These are phyloP conservation scores for Pyrenophora tritici-repentis DNA, from an alignment of 2,329 filamentous ascomycete species.

Conservation along the genomic window DNA sequence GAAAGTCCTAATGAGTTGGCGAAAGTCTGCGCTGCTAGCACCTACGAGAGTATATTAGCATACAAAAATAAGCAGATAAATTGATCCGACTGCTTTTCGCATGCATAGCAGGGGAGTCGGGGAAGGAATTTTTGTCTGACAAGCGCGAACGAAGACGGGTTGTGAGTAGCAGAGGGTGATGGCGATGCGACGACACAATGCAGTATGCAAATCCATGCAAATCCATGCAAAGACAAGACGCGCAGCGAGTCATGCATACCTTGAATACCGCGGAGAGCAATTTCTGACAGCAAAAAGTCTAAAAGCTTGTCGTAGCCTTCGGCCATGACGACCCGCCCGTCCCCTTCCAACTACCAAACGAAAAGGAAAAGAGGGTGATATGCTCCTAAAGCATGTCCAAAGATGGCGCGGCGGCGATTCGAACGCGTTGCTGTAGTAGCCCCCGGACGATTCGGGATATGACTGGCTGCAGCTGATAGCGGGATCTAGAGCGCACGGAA, in stretches of 20 bases:
- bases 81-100: too few relatives aligned
- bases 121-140: too few relatives aligned
- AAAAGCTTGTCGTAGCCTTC: constrained; percentile 61
- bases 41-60: constrained; percentile 32
- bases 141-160: too few relatives aligned
- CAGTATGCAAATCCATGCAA: constrained; percentile 8
- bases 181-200: background rate
- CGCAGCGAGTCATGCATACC: constrained; percentile 53
- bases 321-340: constrained; percentile 33
- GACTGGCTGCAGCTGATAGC: constrained; percentile 8
- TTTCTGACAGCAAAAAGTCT: constrained; percentile 62
- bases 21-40: constrained; percentile 49
- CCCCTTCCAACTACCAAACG: constrained; percentile 22
- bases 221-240: constrained; percentile 10
- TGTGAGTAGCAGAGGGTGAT: background rate
- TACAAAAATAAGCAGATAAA: background rate
- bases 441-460: constrained; percentile 6
- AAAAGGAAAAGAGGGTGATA: constrained; percentile 11
- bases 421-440: constrained; percentile 25
- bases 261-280: constrained; percentile 62
- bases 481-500: background rate
- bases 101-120: too few relatives aligned
- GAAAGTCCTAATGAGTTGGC: constrained; percentile 45
- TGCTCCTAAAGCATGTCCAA: constrained; percentile 19
- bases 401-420: constrained; percentile 21